Base-by-base conservation (phyloP, 768 basidiomycete genomes). In the Boletus barrowsii region DNA sequence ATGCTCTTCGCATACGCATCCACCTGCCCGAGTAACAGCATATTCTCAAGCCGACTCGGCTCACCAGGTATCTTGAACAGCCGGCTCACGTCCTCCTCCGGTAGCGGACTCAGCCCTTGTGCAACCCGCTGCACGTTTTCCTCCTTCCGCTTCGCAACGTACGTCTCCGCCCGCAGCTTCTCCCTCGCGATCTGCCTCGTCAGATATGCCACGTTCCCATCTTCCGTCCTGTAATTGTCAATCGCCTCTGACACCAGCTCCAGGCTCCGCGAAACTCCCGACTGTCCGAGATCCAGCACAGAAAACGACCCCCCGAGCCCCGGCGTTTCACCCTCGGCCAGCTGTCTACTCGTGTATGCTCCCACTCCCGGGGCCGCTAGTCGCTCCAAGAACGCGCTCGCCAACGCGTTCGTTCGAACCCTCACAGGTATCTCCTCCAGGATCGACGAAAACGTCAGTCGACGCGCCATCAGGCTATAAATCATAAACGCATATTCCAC, bases 181-280 rank as follows among this genome's bases (percentile, higher is more conserved):
- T 97, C 94, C 30, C 94, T 82, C 30, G 86, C 86, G 65, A 95
- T 95, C 69, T 95, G 93, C 51, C 94, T 85, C 42, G 79, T 79
- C 61, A 92, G 75, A 76, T 93, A 97, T 49, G 88, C 93, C 59
- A 94, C 80, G 72, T 96, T 96, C 47, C 91, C 90, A 65, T 95
- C 90, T 71, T 97, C 94, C 51, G 89, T 91, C 63, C 86, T 84
- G 74, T 93, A 92, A 62, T 75, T 81, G 73, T 93, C 91, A 55
- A 96, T 76, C 0, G 87, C 83, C 69, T 96, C 92, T 56, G 90
- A 83, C 47, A 94, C 84, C 69, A 87, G 83, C 75, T 92, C 90
- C 59, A 96, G 73, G 68, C 90, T 90, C 67, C 80, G 80, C 50
- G 88, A 83, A 47, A 90, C 76, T 9, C 87, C 82, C 5, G 79